Base-by-base conservation (phyloP, 352 stramenopile species). In the Thalassiosira oceanica region DNA sequence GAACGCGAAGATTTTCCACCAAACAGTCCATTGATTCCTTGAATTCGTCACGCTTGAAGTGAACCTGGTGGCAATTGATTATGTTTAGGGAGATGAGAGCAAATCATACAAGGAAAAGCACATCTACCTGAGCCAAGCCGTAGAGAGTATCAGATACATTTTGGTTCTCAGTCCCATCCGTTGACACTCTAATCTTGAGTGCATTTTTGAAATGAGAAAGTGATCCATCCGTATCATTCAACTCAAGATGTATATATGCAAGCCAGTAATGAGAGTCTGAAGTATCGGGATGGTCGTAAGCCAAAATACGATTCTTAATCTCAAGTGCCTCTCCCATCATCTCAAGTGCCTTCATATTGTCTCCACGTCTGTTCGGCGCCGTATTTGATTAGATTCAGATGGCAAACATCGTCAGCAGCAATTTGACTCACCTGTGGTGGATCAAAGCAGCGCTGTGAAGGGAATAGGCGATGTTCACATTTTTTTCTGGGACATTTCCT, bases 1-100 rank as follows among this genome's bases (percentile, higher is more conserved):
- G 61, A 18, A 86, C 61, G 27, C 67, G 61, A 31, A 83, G 55
- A 64, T 68, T 77, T 69, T 87, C 78, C 57, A 70, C 51, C 1
- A 83, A 51, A 45, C 66, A 80, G 37, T 80, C 62, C 36, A 83
- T 46, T 13, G 61, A 61, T 28, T 87, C 66, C 41, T 68, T 15
- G 45, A 69, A 70, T 37, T 83, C 69, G 29, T 73, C 55, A 55
- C 60, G 48, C 1, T 55, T 65, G 35, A 78, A 78, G 61, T 82
- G 72, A 11, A 66, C 35, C 39, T 80, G n/a, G n/a, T n/a, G n/a
- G n/a, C n/a, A n/a, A n/a, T n/a, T n/a, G n/a, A n/a, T n/a, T 49
- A n/a, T n/a, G n/a, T n/a, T n/a, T n/a, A n/a, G n/a, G n/a, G n/a
- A n/a, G n/a, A n/a, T n/a, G n/a, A n/a, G n/a, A n/a, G n/a, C n/a